Conservation (phyloP, 2,329 filamentous ascomycete genomes). For the Nannizziopsis barbatae region DNA sequence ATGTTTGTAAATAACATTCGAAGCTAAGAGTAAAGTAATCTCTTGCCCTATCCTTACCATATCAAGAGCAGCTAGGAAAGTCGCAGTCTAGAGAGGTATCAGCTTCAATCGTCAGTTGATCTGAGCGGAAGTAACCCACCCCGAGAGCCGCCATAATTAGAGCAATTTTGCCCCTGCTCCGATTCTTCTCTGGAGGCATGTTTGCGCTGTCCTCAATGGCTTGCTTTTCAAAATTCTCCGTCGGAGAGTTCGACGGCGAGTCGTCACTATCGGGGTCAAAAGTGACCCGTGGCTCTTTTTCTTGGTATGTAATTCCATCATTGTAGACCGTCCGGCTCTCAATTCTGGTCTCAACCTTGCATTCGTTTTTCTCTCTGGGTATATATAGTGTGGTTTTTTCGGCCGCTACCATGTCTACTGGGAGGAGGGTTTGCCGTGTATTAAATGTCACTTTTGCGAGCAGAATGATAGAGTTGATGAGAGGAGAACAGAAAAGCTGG, state of each 20-base stretch:
- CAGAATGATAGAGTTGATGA: too few relatives aligned
- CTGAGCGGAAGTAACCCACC: conserved; percentile 8
- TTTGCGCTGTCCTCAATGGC: not conserved
- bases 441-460: too few relatives aligned
- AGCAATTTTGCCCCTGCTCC: conserved; percentile 14
- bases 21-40: not conserved
- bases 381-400: too few relatives aligned
- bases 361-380: not conserved
- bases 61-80: conserved; percentile 51
- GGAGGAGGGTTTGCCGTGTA: too few relatives aligned
- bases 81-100: conserved; percentile 35
- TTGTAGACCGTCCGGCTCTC: not conserved
- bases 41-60: conserved; percentile 31
- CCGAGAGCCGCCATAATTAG: conserved; percentile 16
- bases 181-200: conserved; percentile 2
- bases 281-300: not conserved
- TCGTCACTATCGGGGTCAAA: not conserved
- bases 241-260: not conserved
- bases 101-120: not conserved
- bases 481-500: too few relatives aligned
- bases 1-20: not conserved
- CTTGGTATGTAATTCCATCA: not conserved
- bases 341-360: not conserved
- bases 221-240: not conserved
- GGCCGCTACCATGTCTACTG: too few relatives aligned